Evolutionary conservation across 768 basidiomycete species (phyloP).

Genomic region (Polyporus arcularius): DNA sequence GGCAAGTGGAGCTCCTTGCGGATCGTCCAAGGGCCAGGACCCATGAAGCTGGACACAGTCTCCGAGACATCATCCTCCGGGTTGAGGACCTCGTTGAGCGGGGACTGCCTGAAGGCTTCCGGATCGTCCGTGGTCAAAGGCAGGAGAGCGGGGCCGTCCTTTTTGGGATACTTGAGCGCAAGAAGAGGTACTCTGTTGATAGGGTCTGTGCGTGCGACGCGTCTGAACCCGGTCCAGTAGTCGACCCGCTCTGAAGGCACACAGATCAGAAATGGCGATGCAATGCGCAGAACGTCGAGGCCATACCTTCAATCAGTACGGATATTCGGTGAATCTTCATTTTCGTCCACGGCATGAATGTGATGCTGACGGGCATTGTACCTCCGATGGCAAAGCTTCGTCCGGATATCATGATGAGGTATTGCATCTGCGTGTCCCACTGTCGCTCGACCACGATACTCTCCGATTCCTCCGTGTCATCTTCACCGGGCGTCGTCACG

Average conservation of each 20-base stretch:
- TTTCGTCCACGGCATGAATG: slow-evolving; percentile 82
- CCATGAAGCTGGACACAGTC: slow-evolving; percentile 61
- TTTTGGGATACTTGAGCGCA: slow-evolving; percentile 56
- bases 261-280: not conserved
- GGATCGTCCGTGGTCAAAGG: slow-evolving; percentile 75
- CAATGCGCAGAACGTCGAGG: not conserved
- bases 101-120: slow-evolving; percentile 64
- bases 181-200: slow-evolving; percentile 62
- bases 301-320: slow-evolving; percentile 78
- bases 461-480: slow-evolving; percentile 81
- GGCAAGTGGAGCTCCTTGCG: slow-evolving; percentile 72
- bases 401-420: slow-evolving; percentile 72
- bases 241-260: slow-evolving; percentile 72
- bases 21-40: slow-evolving; percentile 87
- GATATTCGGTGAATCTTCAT: slow-evolving; percentile 76
- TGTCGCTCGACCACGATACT: slow-evolving; percentile 83
- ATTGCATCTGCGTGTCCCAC: slow-evolving; percentile 90
- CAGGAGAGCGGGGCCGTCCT: slow-evolving; percentile 61
- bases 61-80: slow-evolving; percentile 57
- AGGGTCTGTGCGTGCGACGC: slow-evolving; percentile 70
- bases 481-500: slow-evolving; percentile 75
- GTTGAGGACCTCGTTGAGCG: slow-evolving; percentile 53
- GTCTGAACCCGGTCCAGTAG: slow-evolving; percentile 71
- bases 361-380: slow-evolving; percentile 73
- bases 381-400: slow-evolving; percentile 85